These are phyloP conservation scores for Aspergillus conjunctus DNA, from an alignment of 495 filamentous ascomycete genomes.

Conservation along the genomic window DNA sequence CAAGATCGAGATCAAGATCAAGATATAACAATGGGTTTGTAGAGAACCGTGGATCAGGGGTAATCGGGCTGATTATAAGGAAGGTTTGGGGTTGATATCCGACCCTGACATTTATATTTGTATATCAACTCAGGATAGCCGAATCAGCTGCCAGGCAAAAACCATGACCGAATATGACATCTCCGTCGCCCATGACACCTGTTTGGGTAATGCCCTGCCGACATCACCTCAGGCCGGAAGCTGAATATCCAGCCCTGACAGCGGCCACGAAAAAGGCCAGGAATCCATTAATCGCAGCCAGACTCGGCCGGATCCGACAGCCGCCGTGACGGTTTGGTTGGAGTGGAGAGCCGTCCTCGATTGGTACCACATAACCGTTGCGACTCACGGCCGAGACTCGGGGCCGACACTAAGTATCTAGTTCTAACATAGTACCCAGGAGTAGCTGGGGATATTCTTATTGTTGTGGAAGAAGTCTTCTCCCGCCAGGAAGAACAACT, in stretches of 20 bases:
- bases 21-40: too few relatives aligned
- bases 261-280: background rate
- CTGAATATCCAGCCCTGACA: conserved; percentile 5
- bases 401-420: conserved; percentile 6
- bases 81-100: background rate
- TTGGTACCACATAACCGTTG: conserved; percentile 12
- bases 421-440: background rate
- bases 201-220: conserved; percentile 5
- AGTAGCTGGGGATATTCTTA: background rate
- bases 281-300: too few relatives aligned
- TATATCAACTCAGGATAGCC: too few relatives aligned
- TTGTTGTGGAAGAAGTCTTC: conserved; percentile 1
- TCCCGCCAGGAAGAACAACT: background rate
- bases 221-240: conserved; percentile 21
- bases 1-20: conserved; percentile 17
- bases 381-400: conserved; percentile 10
- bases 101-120: background rate
- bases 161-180: background rate
- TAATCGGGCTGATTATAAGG: background rate
- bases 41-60: conserved; percentile 6
- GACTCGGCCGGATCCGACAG: conserved; percentile 6
- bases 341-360: conserved; percentile 15
- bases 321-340: background rate
- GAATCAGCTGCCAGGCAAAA: conserved; percentile 1
- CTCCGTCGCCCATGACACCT: background rate